These are phyloP conservation scores for Fomitopsis betulina DNA, from an alignment of 1,284 basidiomycete species.

Conservation along the genomic window DNA sequence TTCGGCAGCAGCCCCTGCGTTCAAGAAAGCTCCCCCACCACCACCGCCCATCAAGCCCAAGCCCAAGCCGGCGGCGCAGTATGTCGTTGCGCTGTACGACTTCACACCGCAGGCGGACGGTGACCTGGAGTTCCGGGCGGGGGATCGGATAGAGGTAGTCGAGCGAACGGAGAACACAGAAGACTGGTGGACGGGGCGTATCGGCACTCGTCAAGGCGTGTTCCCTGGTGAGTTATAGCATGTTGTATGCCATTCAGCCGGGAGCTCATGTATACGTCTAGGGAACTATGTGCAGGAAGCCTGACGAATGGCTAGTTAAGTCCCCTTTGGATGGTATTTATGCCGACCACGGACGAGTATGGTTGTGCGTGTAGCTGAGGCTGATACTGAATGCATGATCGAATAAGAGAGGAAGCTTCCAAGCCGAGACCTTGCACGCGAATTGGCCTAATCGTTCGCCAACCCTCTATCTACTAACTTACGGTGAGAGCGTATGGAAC, in stretches of 20 bases:
- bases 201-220: conserved; percentile 85
- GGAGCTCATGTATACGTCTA: not conserved
- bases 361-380: not conserved
- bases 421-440: no score
- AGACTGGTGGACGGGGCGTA: conserved; percentile 97
- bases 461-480: no score
- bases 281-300: conserved; percentile 47
- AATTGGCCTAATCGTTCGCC: no score
- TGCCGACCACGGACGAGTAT: not conserved
- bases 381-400: no score
- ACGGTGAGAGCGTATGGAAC: not conserved
- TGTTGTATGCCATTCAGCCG: no score
- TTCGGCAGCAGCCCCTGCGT: conserved; percentile 31
- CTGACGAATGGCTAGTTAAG: conserved; percentile 13
- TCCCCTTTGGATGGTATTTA: not conserved
- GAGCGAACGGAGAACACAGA: conserved; percentile 82
- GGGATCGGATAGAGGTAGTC: conserved; percentile 93
- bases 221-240: conserved; percentile 74
- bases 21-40: conserved; percentile 49
- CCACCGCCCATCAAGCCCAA: conserved; percentile 53
- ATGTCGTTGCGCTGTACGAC: conserved; percentile 94
- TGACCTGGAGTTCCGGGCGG: conserved; percentile 86
- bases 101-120: conserved; percentile 92
- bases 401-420: no score
- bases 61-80: conserved; percentile 63